Conservation (phyloP, 2,329 filamentous ascomycete species). For the Lecanicillium sp. region DNA sequence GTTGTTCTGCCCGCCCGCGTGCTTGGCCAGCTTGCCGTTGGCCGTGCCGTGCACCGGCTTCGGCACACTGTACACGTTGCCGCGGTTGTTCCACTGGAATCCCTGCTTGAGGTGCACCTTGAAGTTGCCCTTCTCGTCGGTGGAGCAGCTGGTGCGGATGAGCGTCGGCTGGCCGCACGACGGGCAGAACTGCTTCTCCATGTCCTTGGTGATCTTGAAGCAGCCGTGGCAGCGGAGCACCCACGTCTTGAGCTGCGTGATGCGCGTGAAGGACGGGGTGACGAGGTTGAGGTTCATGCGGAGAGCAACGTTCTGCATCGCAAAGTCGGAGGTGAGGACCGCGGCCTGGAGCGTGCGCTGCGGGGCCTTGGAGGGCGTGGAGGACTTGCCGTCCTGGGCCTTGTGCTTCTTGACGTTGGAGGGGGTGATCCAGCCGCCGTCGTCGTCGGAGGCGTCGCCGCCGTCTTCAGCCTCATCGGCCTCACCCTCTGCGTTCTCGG, state of each 20-base stretch:
- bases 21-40: conserved; percentile 65
- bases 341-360: conserved; percentile 72
- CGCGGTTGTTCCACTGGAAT: conserved; percentile 92
- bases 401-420: conserved; percentile 84
- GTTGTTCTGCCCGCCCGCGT: conserved; percentile 72
- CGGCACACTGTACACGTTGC: conserved; percentile 87
- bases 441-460: conserved; percentile 45
- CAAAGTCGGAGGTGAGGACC: conserved; percentile 91
- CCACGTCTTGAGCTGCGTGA: conserved; percentile 81
- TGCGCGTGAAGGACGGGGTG: conserved; percentile 69
- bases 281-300: conserved; percentile 92
- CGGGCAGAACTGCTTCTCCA: conserved; percentile 86
- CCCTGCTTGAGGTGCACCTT: conserved; percentile 85
- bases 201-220: conserved; percentile 78
- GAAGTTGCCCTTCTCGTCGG: conserved; percentile 73
- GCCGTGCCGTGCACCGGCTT: conserved; percentile 79
- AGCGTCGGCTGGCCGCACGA: conserved; percentile 84
- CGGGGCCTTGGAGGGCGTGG: conserved; percentile 43
- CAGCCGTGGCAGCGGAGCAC: conserved; percentile 90
- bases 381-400: conserved; percentile 51
- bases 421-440: conserved; percentile 88
- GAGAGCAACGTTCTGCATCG: conserved; percentile 94
- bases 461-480: conserved; percentile 23
- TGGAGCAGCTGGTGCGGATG: conserved; percentile 78
- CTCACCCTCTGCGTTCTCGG: neutral